phyloP scores from a whole-genome alignment of 2,329 filamentous ascomycete species.

The Fusarium poae region DNA sequence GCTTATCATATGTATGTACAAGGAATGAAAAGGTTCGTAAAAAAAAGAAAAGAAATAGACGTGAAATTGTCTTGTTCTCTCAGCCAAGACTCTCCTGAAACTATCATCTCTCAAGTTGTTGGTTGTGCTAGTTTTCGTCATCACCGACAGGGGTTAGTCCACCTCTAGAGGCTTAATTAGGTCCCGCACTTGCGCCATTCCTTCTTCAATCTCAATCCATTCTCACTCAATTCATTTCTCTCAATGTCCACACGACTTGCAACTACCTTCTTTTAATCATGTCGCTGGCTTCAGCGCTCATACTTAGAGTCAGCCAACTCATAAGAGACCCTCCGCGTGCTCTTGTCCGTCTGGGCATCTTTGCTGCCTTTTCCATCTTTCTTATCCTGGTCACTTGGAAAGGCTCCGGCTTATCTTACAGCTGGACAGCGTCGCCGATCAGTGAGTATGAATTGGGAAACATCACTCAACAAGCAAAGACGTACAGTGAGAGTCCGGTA shows the following conservation, averaged over 20 bases:
- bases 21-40: background rate
- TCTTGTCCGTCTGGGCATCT: background rate
- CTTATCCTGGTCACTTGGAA: conserved; percentile 7
- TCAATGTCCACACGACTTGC: conserved; percentile 3
- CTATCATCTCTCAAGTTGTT: background rate
- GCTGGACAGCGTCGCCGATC: background rate
- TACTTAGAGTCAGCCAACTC: background rate
- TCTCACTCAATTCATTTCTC: conserved; percentile 1
- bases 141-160: background rate
- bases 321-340: background rate
- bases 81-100: background rate
- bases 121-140: background rate
- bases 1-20: background rate
- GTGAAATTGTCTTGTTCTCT: background rate
- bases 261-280: background rate
- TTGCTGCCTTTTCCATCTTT: background rate
- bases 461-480: conserved; percentile 11
- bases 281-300: conserved; percentile 9
- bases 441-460: conserved; percentile 2
- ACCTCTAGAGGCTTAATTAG: background rate
- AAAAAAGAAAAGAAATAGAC: background rate
- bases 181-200: background rate
- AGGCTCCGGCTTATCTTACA: background rate
- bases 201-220: background rate
- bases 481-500: conserved; percentile 44